A percentile compares a stretch with the other conserved stretches of the same genome.
These are phyloP conservation scores for Mycena rosella DNA, from an alignment of 768 basidiomycete genomes.

Conservation along the genomic window DNA sequence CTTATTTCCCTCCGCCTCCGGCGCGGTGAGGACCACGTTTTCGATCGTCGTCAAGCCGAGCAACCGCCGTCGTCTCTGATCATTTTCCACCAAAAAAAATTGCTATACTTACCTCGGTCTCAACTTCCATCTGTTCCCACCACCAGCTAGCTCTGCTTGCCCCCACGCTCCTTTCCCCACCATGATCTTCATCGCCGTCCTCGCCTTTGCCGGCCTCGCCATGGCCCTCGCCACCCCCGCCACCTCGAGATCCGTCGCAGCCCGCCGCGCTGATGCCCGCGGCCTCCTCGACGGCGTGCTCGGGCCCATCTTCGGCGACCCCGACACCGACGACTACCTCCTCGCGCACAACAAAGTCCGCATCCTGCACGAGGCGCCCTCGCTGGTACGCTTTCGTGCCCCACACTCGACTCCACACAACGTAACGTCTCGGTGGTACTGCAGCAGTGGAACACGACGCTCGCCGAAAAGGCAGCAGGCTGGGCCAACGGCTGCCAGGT, in stretches of 20 bases:
- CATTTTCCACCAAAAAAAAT: background rate
- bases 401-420: background rate
- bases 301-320: slow-evolving; percentile 1
- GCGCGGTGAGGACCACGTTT: background rate
- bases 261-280: slow-evolving; percentile 32
- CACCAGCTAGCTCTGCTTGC: slow-evolving; percentile 41
- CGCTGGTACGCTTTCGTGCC: slow-evolving; percentile 43
- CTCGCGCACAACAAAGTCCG: slow-evolving; percentile 64
- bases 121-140: background rate
- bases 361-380: slow-evolving; percentile 52
- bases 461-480: slow-evolving; percentile 60
- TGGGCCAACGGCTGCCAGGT: slow-evolving; percentile 68
- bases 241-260: slow-evolving; percentile 33
- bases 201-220: slow-evolving; percentile 41
- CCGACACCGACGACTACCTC: slow-evolving; percentile 42
- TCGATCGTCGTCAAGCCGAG: slow-evolving; percentile 4
- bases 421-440: background rate
- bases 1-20: too few relatives aligned
- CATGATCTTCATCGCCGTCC: slow-evolving; percentile 48
- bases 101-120: background rate
- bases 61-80: background rate
- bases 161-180: slow-evolving; percentile 51
- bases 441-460: slow-evolving; percentile 57
- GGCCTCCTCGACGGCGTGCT: too few relatives aligned
- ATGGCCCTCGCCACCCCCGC: slow-evolving; percentile 34